Percentiles rank a stretch among this genome's conserved stretches.
phyloP scores from a whole-genome alignment of 1,139 yeast genomes.

The Taphrina wiesneri region DNA sequence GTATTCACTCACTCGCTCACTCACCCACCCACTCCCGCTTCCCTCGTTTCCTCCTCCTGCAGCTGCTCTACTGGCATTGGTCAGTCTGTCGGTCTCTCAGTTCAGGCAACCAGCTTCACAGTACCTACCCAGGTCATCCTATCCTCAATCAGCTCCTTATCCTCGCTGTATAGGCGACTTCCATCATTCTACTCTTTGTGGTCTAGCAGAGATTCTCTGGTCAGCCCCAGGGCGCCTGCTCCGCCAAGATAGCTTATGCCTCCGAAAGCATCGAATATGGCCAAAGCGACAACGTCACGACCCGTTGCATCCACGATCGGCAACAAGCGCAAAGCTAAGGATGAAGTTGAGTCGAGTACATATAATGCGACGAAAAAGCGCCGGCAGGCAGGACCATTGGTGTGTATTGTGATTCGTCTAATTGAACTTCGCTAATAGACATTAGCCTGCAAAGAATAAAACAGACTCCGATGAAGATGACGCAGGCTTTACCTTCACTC shows the following conservation, averaged over 20 bases:
- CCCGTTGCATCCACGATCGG: not conserved
- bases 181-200: not conserved
- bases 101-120: no score
- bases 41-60: not conserved
- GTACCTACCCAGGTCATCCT: no score
- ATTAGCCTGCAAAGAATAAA: not conserved
- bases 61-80: no score
- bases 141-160: no score
- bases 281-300: conserved; percentile 8
- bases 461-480: conserved; percentile 32
- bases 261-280: conserved; percentile 6
- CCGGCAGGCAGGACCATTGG: conserved; percentile 2
- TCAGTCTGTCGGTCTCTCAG: no score
- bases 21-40: no score
- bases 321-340: conserved; percentile 15
- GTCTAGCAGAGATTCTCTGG: not conserved
- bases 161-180: no score
- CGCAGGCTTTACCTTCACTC: conserved; percentile 35
- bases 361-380: conserved; percentile 9
- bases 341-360: not conserved
- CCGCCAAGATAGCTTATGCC: not conserved
- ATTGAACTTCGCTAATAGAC: not conserved
- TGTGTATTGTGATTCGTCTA: not conserved
- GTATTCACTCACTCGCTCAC: no score
- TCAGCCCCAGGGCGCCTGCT: not conserved